Base-by-base conservation (phyloP, 2,329 filamentous ascomycete genomes). In the Phoma sp. region DNA sequence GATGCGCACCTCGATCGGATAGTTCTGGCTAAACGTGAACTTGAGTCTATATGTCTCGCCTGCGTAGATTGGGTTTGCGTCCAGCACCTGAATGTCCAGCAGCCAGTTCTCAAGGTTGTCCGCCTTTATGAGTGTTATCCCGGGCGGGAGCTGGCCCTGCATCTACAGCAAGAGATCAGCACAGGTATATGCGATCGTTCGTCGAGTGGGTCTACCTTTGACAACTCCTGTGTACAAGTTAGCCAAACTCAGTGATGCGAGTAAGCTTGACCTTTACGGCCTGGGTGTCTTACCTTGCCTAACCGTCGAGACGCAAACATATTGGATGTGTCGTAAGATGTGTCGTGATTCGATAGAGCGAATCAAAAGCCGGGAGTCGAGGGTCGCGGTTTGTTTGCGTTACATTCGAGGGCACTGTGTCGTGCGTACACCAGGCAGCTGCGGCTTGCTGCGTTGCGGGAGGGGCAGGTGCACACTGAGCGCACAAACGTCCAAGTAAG, bases 61-160 rank as follows among this genome's bases (percentile, higher is more conserved):
- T 45, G 84, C 78, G 77, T 99, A 99, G 40, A 99, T 78, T 1
- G 93, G 93, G 71, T 99, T 99, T 53, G 84, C 79, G 75, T 98
- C 95, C 33, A 98, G 84, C 46, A 99, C 93, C 63, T 84, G 81
- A 47, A 99, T 96, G 73, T 99, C 96, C 78, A 98, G 87, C 43
- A 88, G 81, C 96, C 95, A 99, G 78, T 95, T 89, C 69, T 91
- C 84, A 46, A 96, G 87, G 73, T 92, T 88, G 39, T 96, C 90
- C 52, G 91, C 87, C 40, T 87, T 85, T 55, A 96, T 87, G 42
- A 98, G 85, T 42, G 84, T 82, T 74, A 99, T 96, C 57, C 86
- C 86, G 0, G 84, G 84, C 3, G 86, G 84, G 5, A 86, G 78
- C 62, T 81, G 80, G 39, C 80, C 78, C 67, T 86, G 78, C 70